phyloP scores from a whole-genome alignment of 306 rosid genomes.

The Hylodesmum podocarpum region DNA sequence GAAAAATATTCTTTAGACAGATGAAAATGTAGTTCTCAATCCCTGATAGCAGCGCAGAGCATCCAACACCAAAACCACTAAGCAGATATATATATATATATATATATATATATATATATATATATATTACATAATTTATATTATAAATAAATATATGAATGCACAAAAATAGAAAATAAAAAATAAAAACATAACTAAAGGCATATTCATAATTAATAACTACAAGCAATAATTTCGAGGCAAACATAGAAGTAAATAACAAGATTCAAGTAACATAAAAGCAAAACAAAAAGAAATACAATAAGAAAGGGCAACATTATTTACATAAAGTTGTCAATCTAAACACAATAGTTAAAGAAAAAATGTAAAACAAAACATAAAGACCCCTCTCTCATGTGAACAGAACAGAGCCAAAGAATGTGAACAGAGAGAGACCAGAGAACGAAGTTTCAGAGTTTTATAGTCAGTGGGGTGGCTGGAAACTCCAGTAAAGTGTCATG shows the following conservation, averaged over 20 bases:
- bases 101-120: too few relatives aligned
- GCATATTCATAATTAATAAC: not conserved
- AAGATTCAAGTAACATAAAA: not conserved
- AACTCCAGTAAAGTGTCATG: not conserved
- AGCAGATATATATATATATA: too few relatives aligned
- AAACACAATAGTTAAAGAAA: not conserved
- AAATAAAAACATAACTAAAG: not conserved
- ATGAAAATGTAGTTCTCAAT: not conserved
- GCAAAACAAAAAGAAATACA: not conserved
- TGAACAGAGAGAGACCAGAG: not conserved
- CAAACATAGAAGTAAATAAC: not conserved
- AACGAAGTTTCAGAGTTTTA: not conserved
- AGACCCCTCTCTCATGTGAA: not conserved
- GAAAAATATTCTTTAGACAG: not conserved
- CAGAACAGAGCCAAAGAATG: not conserved
- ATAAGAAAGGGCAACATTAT: not conserved
- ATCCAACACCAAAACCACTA: not conserved
- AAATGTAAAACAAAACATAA: not conserved
- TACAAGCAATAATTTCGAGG: not conserved
- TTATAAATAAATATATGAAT: not conserved
- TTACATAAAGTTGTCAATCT: not conserved
- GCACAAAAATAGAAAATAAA: too few relatives aligned
- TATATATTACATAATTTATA: not conserved
- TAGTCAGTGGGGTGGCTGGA: not conserved
- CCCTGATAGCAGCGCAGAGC: not conserved